Base-by-base conservation (phyloP, 352 stramenopile genomes). In the Phytophthora rubi region DNA sequence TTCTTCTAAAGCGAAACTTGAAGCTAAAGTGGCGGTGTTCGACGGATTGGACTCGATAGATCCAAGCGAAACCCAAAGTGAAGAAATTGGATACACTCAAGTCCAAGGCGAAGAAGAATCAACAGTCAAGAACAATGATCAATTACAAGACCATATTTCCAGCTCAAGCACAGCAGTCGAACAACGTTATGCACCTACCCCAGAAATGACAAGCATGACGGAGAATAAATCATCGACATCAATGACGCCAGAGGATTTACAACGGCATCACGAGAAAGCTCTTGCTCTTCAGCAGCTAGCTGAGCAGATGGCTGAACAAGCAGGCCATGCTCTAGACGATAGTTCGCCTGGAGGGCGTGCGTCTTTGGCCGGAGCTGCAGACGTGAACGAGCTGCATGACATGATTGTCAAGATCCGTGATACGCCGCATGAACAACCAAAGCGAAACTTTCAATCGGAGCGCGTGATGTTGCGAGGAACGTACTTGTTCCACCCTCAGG, bases 401-500 rank as follows among this genome's bases (percentile, higher is more conserved):
- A 82, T 82, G 75, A 77, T 82, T 64, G 68, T 73, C 35, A 82
- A 82, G 51, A 82, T 82, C 35, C 86, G 83, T n/a, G 77, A 81
- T 65, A 84, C 86, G 1, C 71, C 83, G 3, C 58, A 75, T 23
- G 53, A 80, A 26, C 71, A 69, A 8, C 57, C 81, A 0, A 88
- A 84, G 53, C 73, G 69, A 28, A 91, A 77, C 26, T 74, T 91
- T 23, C 62, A 79, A 16, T 80, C 75, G 2, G 86, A 93, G 57
- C 77, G 77, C 5, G 55, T 80, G 15, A 72, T 91, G 70, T 68
- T 94, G 45, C 87, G 86, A 33, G 86, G 85, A 39, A 90, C 76
- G n/a, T 89, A 90, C 45, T 61, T 94, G 18, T 86, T 94, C 21
- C 88, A 94, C 44, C 88, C 88, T 0, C 85, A 94, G 35, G 79